These are phyloP conservation scores for Trapa incisa DNA, from an alignment of 345 rosid species.

Conservation along the genomic window DNA sequence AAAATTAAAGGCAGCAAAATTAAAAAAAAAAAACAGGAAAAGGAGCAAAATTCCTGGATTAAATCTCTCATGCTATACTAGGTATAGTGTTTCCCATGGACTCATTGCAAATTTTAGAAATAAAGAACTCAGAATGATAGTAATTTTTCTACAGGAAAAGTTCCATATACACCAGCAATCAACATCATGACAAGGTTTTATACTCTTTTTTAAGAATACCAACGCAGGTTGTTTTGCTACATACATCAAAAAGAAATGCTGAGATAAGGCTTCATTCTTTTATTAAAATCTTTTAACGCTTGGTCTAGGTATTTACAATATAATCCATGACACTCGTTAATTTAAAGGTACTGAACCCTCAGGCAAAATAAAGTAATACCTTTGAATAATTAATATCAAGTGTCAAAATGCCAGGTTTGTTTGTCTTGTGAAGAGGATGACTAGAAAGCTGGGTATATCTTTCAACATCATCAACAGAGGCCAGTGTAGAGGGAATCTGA, in stretches of 20 bases:
- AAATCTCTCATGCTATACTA: not conserved
- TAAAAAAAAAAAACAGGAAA: not conserved
- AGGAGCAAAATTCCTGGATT: not conserved
- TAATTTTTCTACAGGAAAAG: no score
- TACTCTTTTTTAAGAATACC: no score
- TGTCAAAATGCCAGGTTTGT: constrained; percentile 66
- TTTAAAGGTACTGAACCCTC: not conserved
- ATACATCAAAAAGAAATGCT: no score
- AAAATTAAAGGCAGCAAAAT: not conserved
- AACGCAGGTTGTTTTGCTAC: no score
- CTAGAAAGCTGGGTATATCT: constrained; percentile 84
- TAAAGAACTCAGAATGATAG: not conserved
- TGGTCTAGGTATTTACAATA: not conserved
- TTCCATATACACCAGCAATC: no score
- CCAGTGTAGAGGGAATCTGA: constrained; percentile 70
- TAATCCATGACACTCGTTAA: not conserved
- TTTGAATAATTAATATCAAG: constrained; percentile 59
- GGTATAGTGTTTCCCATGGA: not conserved
- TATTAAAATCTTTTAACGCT: not conserved
- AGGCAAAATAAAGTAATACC: constrained; percentile 23
- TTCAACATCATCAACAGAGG: constrained; percentile 57
- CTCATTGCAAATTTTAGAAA: no score
- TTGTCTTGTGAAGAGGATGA: constrained; percentile 89
- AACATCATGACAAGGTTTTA: no score
- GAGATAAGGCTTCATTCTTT: not conserved